phyloP scores from a whole-genome alignment of 2,329 filamentous ascomycete species.

The Exophiala xenobiotica region DNA sequence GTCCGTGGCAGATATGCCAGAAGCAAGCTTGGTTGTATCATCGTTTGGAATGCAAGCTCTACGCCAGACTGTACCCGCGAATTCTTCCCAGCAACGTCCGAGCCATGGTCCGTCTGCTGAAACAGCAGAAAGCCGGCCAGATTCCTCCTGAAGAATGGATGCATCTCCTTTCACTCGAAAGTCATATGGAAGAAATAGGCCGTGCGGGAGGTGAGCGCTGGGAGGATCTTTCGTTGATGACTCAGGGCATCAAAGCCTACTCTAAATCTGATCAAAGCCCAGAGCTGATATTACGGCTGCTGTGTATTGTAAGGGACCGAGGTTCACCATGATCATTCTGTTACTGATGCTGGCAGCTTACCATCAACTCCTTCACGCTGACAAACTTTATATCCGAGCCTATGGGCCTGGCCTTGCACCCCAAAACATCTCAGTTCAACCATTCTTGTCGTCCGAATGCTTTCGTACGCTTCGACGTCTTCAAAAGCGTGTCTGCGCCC shows the following conservation, averaged over 20 bases:
- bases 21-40: slow-evolving; percentile 60
- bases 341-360: slow-evolving; percentile 42
- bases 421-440: slow-evolving; percentile 55
- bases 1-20: slow-evolving; percentile 54
- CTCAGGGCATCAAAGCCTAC: slow-evolving; percentile 56
- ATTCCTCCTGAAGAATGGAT: slow-evolving; percentile 44
- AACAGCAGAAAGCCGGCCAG: slow-evolving; percentile 41
- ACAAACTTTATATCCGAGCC: slow-evolving; percentile 57
- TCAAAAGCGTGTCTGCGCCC: slow-evolving; percentile 31
- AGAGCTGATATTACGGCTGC: slow-evolving; percentile 44
- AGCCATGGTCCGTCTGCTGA: slow-evolving; percentile 55
- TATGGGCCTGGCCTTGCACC: slow-evolving; percentile 60
- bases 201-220: slow-evolving; percentile 42
- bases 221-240: slow-evolving; percentile 53
- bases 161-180: slow-evolving; percentile 45
- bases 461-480: slow-evolving; percentile 56
- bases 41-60: slow-evolving; percentile 59
- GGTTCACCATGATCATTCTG: too few species aligned
- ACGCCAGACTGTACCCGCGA: slow-evolving; percentile 45
- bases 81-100: slow-evolving; percentile 57
- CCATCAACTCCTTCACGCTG: slow-evolving; percentile 60
- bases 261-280: slow-evolving; percentile 48
- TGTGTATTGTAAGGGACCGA: slow-evolving; percentile 34
- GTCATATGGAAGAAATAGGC: slow-evolving; percentile 51
- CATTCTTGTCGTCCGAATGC: slow-evolving; percentile 64